phyloP scores from a whole-genome alignment of 768 basidiomycete genomes.

The Russula sp. region DNA sequence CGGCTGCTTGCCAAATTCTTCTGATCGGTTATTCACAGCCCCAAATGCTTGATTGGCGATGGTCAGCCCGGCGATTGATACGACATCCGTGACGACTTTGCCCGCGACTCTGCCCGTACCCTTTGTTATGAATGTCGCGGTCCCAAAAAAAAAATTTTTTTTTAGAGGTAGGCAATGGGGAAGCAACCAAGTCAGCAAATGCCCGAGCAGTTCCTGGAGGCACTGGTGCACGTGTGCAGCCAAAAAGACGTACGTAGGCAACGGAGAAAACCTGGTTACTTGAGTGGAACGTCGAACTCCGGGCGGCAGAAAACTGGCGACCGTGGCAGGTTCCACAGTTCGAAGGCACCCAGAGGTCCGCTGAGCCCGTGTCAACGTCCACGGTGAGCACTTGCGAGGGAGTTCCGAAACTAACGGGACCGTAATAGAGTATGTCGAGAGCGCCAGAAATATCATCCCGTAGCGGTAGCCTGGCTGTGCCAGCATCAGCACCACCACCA shows the following conservation, averaged over 20 bases:
- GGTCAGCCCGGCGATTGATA: constrained; percentile 41
- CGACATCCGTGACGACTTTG: constrained; percentile 43
- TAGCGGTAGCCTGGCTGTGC: constrained; percentile 28
- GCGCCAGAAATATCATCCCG: constrained; percentile 36
- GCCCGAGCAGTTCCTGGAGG: not conserved
- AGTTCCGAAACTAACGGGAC: constrained; percentile 46
- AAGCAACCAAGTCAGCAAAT: not conserved
- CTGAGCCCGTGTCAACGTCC: constrained; percentile 63
- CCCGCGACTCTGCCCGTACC: constrained; percentile 52
- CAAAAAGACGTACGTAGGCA: constrained; percentile 38
- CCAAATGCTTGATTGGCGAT: constrained; percentile 52
- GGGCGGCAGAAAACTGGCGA: constrained; percentile 34
- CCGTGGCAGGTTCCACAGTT: constrained; percentile 37
- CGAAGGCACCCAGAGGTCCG: constrained; percentile 56
- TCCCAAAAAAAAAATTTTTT: not conserved
- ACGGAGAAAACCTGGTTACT: constrained; percentile 34
- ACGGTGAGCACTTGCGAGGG: constrained; percentile 47
- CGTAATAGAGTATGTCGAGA: constrained; percentile 47
- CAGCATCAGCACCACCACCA: not conserved
- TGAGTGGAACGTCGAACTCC: constrained; percentile 40
- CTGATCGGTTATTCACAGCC: constrained; percentile 41
- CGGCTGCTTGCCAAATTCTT: constrained; percentile 46
- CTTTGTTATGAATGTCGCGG: constrained; percentile 25
- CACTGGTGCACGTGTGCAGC: not conserved
- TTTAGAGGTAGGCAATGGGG: not conserved